Evolutionary conservation across 2,329 filamentous ascomycete genomes (phyloP).

Genomic region (Magnaporthales sp.): DNA sequence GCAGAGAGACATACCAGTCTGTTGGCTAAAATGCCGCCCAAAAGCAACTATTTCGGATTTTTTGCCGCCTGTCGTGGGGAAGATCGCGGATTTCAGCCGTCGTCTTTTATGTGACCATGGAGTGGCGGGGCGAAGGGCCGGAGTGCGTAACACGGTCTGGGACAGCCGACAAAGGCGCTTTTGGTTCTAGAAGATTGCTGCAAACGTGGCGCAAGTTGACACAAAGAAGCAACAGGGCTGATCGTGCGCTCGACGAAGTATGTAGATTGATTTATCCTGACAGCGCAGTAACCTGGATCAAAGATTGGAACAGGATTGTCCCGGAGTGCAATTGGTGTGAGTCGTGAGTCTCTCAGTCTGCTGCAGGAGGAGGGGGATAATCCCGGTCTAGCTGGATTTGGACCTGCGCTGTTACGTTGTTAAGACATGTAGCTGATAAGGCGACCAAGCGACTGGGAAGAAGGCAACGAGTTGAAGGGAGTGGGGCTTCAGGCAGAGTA

Average conservation of each 20-base stretch:
- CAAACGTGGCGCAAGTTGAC: neutral
- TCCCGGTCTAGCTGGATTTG: neutral
- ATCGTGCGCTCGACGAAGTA: neutral
- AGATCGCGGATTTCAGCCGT: neutral
- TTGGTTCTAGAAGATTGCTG: neutral
- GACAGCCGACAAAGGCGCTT: neutral
- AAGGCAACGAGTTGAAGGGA: neutral
- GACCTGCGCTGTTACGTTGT: conserved; percentile 1
- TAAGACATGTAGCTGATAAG: conserved; percentile 1
- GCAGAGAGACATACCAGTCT: neutral
- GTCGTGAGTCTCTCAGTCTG: conserved; percentile 1
- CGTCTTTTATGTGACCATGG: neutral
- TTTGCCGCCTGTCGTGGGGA: neutral
- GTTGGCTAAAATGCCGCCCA: neutral
- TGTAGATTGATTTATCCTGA: neutral
- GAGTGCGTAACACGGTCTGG: neutral
- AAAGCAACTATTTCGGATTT: neutral
- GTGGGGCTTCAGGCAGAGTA: neutral
- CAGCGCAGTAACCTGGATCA: neutral
- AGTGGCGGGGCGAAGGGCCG: neutral
- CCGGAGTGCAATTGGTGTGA: neutral
- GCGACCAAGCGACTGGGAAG: neutral
- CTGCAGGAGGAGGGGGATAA: conserved; percentile 1
- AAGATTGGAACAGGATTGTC: neutral
- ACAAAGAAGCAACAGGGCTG: neutral